Evolutionary conservation across 2,329 filamentous ascomycete species (phyloP).

Genomic region (Coniochaeta pulveracea): DNA sequence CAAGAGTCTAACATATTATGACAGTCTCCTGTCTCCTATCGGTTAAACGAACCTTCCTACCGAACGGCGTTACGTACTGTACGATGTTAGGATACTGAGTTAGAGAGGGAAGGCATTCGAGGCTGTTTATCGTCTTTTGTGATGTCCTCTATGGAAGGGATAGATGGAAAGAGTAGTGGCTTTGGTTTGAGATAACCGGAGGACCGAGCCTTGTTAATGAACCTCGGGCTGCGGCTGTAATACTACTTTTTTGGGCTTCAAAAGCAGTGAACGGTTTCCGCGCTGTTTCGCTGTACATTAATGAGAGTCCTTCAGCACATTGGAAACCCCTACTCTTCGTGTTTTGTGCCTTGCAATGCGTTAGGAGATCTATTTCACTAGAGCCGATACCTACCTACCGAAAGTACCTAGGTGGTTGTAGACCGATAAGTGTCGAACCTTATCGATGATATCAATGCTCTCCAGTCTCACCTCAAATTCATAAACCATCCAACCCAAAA

Average conservation of each 20-base stretch:
- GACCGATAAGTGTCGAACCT: conserved; percentile 1
- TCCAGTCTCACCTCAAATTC: background rate
- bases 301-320: no score
- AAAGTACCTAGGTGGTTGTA: conserved; percentile 1
- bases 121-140: no score
- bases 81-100: no score
- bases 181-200: background rate
- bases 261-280: no score
- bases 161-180: no score
- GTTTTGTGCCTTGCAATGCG: no score
- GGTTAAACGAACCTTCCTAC: conserved; percentile 1
- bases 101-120: no score
- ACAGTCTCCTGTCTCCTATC: conserved; percentile 9
- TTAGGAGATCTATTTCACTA: background rate
- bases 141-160: no score
- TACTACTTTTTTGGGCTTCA: background rate
- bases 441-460: conserved; percentile 4
- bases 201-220: background rate
- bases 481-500: background rate
- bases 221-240: conserved; percentile 1
- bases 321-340: no score
- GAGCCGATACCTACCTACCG: background rate
- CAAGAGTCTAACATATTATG: conserved; percentile 6
- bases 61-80: no score
- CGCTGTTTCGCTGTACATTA: no score